phyloP scores from a whole-genome alignment of 768 basidiomycete genomes.

The Mycena metata region DNA sequence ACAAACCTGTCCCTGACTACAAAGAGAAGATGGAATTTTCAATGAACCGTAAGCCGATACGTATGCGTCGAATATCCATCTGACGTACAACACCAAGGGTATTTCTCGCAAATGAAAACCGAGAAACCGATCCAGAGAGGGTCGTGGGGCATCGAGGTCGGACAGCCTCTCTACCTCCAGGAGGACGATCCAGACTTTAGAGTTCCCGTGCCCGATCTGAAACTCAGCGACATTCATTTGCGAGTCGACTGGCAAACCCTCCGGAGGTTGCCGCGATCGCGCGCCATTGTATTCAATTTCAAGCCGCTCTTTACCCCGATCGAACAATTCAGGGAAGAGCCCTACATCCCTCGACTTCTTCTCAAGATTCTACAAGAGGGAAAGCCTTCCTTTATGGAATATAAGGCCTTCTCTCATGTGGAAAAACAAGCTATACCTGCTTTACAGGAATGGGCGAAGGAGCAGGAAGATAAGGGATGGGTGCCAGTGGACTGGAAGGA shows the following conservation, averaged over 20 bases:
- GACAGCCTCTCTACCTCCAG: conserved; percentile 62
- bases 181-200: conserved; percentile 53
- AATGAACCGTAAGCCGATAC: conserved; percentile 57
- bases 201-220: conserved; percentile 50
- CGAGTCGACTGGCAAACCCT: conserved; percentile 71
- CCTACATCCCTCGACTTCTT: conserved; percentile 62
- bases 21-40: conserved; percentile 63
- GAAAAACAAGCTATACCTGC: conserved; percentile 62
- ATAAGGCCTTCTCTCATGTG: conserved; percentile 58
- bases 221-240: conserved; percentile 57
- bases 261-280: conserved; percentile 61
- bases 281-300: conserved; percentile 66
- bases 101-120: conserved; percentile 60
- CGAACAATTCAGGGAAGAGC: conserved; percentile 57
- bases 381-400: conserved; percentile 54
- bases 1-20: conserved; percentile 63
- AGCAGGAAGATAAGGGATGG: conserved; percentile 62
- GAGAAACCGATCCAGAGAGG: conserved; percentile 67
- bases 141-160: conserved; percentile 66
- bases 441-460: conserved; percentile 59
- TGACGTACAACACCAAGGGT: conserved; percentile 46
- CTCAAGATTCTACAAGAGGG: conserved; percentile 59
- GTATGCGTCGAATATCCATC: not conserved
- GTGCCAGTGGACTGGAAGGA: conserved; percentile 64
- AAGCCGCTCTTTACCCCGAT: conserved; percentile 67